These are phyloP conservation scores for Populus deltoides DNA, from an alignment of 345 rosid species.

Conservation along the genomic window DNA sequence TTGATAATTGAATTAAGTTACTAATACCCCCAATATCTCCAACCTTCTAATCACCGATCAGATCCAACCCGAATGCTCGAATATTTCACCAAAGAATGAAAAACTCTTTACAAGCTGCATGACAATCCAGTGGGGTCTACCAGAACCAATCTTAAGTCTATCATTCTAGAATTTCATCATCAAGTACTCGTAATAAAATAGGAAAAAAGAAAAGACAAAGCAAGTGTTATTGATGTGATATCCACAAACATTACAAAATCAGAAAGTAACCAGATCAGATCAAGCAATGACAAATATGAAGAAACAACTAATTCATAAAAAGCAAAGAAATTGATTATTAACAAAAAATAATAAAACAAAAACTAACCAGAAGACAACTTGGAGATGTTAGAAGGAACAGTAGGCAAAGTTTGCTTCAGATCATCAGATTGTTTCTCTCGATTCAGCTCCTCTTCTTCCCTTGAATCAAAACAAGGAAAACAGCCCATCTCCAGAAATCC, in stretches of 20 bases:
- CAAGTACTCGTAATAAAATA: not conserved
- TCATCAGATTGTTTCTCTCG: conserved; percentile 49
- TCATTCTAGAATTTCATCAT: conserved; percentile 6
- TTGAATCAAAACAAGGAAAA: conserved; percentile 88
- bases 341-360: not conserved
- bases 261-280: conserved; percentile 44
- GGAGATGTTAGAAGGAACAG: conserved; percentile 57
- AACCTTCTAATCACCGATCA: conserved; percentile 21
- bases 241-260: conserved; percentile 7
- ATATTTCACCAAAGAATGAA: conserved; percentile 1
- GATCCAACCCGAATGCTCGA: conserved; percentile 32
- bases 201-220: conserved; percentile 13
- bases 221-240: not conserved
- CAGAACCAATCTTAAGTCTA: conserved; percentile 11
- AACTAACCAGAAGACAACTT: conserved; percentile 70
- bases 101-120: conserved; percentile 7
- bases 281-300: conserved; percentile 16
- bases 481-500: conserved; percentile 66
- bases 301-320: not conserved
- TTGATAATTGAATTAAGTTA: not conserved
- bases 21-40: not conserved
- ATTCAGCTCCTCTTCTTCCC: conserved; percentile 75
- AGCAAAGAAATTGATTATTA: conserved; percentile 1
- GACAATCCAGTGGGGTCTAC: conserved; percentile 25
- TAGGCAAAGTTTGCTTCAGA: conserved; percentile 50